These are phyloP conservation scores for Sporothrix pallida DNA, from an alignment of 2,329 filamentous ascomycete species.

Conservation along the genomic window DNA sequence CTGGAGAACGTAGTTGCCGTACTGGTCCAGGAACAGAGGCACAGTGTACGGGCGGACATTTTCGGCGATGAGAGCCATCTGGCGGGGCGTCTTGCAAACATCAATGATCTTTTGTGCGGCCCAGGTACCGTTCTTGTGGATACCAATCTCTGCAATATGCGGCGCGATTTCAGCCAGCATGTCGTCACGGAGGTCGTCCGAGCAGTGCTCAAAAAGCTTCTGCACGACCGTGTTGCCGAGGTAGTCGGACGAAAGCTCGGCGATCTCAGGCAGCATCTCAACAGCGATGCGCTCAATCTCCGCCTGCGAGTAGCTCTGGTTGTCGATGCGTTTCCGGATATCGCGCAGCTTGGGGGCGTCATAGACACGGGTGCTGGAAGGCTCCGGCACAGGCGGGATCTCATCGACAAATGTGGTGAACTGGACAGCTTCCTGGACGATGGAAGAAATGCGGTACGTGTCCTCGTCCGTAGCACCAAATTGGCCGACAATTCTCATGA, in stretches of 20 bases:
- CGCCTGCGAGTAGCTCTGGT: constrained; percentile 80
- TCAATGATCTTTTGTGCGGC: constrained; percentile 99
- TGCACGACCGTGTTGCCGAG: constrained; percentile 99
- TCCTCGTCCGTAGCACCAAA: constrained; percentile 88
- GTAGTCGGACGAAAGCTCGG: constrained; percentile 93
- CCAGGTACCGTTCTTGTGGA: constrained; percentile 99
- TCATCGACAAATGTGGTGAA: constrained; percentile 77
- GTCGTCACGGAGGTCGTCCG: constrained; percentile 83
- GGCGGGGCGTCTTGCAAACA: constrained; percentile 81
- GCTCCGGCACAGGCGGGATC: constrained; percentile 87
- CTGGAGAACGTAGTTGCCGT: constrained; percentile 97
- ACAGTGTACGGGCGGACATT: constrained; percentile 84
- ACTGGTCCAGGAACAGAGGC: constrained; percentile 94
- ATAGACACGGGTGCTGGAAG: constrained; percentile 84
- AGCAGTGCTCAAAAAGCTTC: constrained; percentile 97
- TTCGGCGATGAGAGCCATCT: constrained; percentile 85
- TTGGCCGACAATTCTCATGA: constrained; percentile 82
- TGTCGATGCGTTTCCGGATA: constrained; percentile 97
- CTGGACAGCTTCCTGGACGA: constrained; percentile 76
- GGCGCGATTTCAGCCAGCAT: constrained; percentile 90
- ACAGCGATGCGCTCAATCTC: constrained; percentile 93
- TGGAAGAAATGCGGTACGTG: constrained; percentile 70
- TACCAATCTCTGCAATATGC: constrained; percentile 92
- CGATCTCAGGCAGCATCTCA: constrained; percentile 95
- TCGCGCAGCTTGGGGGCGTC: constrained; percentile 94